A percentile compares a stretch with the other conserved stretches of the same genome.
Conservation (phyloP, 2,329 filamentous ascomycete genomes). For the Trichophyton benhamiae region DNA sequence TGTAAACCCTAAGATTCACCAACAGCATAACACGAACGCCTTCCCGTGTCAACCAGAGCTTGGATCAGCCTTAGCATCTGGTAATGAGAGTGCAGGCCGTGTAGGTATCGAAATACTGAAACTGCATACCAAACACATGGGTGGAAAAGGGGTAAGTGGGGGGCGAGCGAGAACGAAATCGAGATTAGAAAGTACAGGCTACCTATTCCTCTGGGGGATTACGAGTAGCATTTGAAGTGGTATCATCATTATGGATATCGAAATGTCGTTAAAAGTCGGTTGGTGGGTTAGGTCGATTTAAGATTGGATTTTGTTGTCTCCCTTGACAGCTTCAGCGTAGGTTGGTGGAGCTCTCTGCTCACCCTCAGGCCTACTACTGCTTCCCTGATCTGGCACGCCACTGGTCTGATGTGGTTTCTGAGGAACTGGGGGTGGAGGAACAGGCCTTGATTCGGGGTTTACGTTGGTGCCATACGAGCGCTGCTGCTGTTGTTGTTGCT, state of each 20-base stretch:
- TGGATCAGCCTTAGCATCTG: neutral
- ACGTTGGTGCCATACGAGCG: conserved; percentile 29
- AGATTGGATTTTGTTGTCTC: conserved; percentile 84
- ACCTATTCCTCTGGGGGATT: neutral
- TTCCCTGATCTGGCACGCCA: conserved; percentile 12
- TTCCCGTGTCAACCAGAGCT: neutral
- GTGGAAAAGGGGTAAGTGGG: too few species aligned
- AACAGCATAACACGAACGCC: neutral
- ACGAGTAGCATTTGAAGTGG: neutral
- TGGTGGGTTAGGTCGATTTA: neutral
- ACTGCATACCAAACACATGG: neutral
- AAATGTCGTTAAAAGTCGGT: neutral
- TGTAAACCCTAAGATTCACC: neutral
- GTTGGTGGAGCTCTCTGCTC: conserved; percentile 53
- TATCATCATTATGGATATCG: neutral
- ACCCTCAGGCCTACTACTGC: conserved; percentile 25
- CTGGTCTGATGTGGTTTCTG: neutral
- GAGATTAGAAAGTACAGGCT: neutral
- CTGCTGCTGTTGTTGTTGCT: conserved; percentile 20
- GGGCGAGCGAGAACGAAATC: too few species aligned
- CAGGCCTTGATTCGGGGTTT: conserved; percentile 19
- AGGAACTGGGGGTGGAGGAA: conserved; percentile 17
- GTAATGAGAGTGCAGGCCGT: neutral
- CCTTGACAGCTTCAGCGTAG: conserved; percentile 80
- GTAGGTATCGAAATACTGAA: too few species aligned